Evolutionary conservation across 2,329 filamentous ascomycete species (phyloP).

Genomic region (Phoma sp.): DNA sequence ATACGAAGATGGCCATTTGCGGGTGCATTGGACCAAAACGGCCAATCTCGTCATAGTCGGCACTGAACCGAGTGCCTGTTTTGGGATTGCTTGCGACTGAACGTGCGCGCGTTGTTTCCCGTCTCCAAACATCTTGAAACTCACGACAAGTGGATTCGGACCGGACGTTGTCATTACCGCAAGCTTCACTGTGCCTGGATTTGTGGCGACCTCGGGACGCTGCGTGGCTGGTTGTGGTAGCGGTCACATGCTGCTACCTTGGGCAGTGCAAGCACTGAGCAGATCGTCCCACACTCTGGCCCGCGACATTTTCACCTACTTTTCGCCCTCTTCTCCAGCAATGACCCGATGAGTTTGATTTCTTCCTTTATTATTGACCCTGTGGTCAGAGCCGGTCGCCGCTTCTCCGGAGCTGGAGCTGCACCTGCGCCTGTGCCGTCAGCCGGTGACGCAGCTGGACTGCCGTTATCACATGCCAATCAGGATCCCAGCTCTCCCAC

Average conservation of each 20-base stretch:
- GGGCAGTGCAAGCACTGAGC: slow-evolving; percentile 7
- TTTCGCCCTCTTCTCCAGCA: slow-evolving; percentile 1
- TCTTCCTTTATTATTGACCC: slow-evolving; percentile 52
- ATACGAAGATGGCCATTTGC: not conserved
- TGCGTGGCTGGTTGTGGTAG: slow-evolving; percentile 5
- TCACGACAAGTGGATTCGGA: slow-evolving; percentile 1
- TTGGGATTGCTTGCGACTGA: slow-evolving; percentile 10
- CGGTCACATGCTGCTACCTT: slow-evolving; percentile 10
- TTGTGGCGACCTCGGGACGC: slow-evolving; percentile 10
- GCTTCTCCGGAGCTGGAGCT: slow-evolving; percentile 42
- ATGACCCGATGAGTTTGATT: slow-evolving; percentile 50
- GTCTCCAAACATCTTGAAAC: slow-evolving; percentile 1
- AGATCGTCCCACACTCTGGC: slow-evolving; percentile 3
- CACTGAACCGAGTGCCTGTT: slow-evolving; percentile 7
- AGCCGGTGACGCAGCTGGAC: slow-evolving; percentile 23
- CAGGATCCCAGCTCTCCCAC: slow-evolving; percentile 16
- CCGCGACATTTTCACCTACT: not conserved
- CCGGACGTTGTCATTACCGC: not conserved
- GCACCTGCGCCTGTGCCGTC: slow-evolving; percentile 23
- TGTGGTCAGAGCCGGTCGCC: slow-evolving; percentile 49
- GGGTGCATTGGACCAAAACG: not conserved
- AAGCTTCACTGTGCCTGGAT: not conserved
- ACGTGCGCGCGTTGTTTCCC: not conserved
- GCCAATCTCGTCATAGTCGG: slow-evolving; percentile 5
- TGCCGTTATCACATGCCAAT: slow-evolving; percentile 40